A percentile compares a stretch with the other conserved stretches of the same genome.
These are phyloP conservation scores for Aurifilum marmelostoma DNA, from an alignment of 2,329 filamentous ascomycete species.

Conservation along the genomic window DNA sequence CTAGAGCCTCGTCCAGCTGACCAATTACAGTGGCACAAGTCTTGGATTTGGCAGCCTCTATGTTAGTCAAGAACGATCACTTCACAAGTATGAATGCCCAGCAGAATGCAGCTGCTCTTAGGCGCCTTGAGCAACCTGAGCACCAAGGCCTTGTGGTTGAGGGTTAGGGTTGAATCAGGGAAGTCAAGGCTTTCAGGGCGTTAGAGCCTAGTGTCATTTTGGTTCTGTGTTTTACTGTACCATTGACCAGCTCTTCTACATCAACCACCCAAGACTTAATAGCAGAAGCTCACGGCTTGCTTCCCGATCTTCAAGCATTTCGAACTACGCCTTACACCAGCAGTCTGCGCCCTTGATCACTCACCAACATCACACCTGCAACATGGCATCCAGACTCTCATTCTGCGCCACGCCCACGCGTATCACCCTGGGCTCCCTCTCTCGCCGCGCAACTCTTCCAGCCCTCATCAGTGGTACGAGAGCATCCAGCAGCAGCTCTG, in stretches of 20 bases:
- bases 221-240: not conserved
- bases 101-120: too few relatives aligned
- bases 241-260: not conserved
- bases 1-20: too few relatives aligned
- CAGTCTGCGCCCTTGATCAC: not conserved
- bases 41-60: too few relatives aligned
- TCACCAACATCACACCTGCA: not conserved
- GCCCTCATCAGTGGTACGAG: not conserved
- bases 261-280: not conserved
- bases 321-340: not conserved
- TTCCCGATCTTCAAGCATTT: not conserved
- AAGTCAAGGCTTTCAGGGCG: not conserved
- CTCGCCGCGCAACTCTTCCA: not conserved
- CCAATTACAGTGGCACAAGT: too few relatives aligned
- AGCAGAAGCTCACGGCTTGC: not conserved
- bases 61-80: too few relatives aligned
- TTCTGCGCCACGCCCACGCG: not conserved
- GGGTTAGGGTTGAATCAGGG: not conserved
- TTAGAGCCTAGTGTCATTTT: not conserved
- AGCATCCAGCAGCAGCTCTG: not conserved
- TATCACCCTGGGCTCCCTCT: not conserved
- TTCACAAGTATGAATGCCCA: too few relatives aligned
- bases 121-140: too few relatives aligned
- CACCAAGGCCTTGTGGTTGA: too few relatives aligned
- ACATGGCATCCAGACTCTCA: constrained; percentile 7